A percentile compares a stretch with the other conserved stretches of the same genome.
phyloP scores from a whole-genome alignment of 2,329 filamentous ascomycete genomes.

The Epichloe sibirici region DNA sequence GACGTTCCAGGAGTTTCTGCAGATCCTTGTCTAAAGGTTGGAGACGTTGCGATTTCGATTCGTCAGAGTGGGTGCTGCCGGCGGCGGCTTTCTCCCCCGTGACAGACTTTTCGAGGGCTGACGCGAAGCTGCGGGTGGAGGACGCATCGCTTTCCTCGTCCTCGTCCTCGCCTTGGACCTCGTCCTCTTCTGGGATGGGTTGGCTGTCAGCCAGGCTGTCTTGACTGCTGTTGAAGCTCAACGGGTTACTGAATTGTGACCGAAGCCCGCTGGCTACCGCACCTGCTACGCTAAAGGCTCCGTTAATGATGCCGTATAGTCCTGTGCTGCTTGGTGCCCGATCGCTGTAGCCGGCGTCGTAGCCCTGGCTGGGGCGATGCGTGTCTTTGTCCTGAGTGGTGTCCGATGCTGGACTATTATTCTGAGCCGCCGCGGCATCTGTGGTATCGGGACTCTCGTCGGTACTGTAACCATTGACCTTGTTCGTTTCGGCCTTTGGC shows the following conservation, averaged over 20 bases:
- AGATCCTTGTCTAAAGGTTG: conserved; percentile 46
- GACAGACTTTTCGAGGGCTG: conserved; percentile 28
- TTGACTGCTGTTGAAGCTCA: conserved; percentile 15
- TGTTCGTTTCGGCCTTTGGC: background rate
- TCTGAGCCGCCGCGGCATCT: background rate
- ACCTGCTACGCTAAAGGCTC: conserved; percentile 38
- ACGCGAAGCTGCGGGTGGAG: conserved; percentile 36
- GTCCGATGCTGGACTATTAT: background rate
- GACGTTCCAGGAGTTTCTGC: conserved; percentile 47
- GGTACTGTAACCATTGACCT: background rate
- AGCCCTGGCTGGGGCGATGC: conserved; percentile 3
- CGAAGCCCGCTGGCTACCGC: conserved; percentile 27
- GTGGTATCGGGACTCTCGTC: background rate
- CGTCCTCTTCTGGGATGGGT: conserved; percentile 13
- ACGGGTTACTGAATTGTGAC: conserved; percentile 16
- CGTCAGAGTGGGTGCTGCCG: conserved; percentile 24
- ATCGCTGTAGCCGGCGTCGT: conserved; percentile 14
- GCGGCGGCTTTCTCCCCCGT: conserved; percentile 17
- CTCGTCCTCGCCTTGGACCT: conserved; percentile 17
- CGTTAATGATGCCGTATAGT: conserved; percentile 43
- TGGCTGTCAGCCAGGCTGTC: conserved; percentile 14
- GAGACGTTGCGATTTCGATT: conserved; percentile 21
- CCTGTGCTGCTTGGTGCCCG: conserved; percentile 30
- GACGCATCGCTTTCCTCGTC: conserved; percentile 29
- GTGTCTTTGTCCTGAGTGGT: background rate